Base-by-base conservation (phyloP, 371 early-diverging fungal genomes). In the Saksenaea vasiformis region DNA sequence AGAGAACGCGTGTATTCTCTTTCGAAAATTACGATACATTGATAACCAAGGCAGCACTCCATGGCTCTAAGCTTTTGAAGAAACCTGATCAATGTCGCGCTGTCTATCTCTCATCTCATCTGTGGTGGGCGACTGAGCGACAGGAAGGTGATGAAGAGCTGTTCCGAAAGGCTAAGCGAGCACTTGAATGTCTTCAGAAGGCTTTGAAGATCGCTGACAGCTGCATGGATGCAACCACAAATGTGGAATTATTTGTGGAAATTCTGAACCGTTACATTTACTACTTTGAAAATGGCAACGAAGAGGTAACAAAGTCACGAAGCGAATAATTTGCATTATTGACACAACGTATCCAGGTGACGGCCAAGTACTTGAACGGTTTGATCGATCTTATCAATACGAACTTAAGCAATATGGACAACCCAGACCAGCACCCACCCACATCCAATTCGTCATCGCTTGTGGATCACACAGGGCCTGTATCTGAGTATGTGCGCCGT, bases 71-170 rank as follows among this genome's bases (percentile, higher is more conserved):
- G 64, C 79, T 97, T 62, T 73, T 98, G 38, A 93, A 93, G 76
- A 93, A 95, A 53, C 90, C 92, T 1, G 98, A 98, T 64, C 98
- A 97, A 79, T 91, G 94, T 62, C 89, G 95, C 35, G 89, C 91
- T 0, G 83, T 94, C 3, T 87, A 87, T 63, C 76, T 90, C 10
- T 91, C 90, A 31, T 86, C 90, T n/a, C 95, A 94, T 74, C 76
- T 98, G 69, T 98, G 93, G 87, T 95, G 95, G 96, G 87, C 83
- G 59, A 82, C 85, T 15, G 82, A 78, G 22, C 73, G 77, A 2
- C 56, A 69, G 10, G 72, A 74, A 41, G 77, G 73, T 39, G 76
- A 70, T 15, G 58, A 68, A 31, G 54, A 51, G 8, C 65, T 83
- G 24, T 92, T 88, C 71, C 83, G 91, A 55, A 91, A 96, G 69